Conservation (phyloP, 225 moss, liverwort and hornwort species). For the Bryum argenteum region DNA sequence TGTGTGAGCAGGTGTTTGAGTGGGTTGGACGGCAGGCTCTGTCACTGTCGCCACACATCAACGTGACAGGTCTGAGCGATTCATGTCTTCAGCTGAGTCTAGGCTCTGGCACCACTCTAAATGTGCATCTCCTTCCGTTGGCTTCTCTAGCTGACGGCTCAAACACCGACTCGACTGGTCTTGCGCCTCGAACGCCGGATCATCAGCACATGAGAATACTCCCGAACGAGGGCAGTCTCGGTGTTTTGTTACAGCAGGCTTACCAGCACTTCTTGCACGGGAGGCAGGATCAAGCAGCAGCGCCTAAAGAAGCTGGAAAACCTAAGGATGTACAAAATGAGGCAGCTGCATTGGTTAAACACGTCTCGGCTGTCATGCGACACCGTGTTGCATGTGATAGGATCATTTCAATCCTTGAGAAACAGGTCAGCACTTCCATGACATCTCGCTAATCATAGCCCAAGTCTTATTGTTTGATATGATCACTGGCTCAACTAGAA, state of each 20-base stretch:
- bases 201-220: slow-evolving; percentile 44
- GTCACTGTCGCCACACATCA: slow-evolving; percentile 73
- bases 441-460: slow-evolving; percentile 5
- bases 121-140: slow-evolving; percentile 76
- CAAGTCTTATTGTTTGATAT: slow-evolving; percentile 16
- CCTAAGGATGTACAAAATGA: slow-evolving; percentile 58
- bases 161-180: slow-evolving; percentile 34
- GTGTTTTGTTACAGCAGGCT: slow-evolving; percentile 86
- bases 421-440: slow-evolving; percentile 57
- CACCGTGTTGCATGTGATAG: slow-evolving; percentile 72
- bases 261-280: slow-evolving; percentile 71
- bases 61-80: slow-evolving; percentile 89
- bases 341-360: slow-evolving; percentile 69
- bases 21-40: slow-evolving; percentile 96
- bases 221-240: slow-evolving; percentile 68
- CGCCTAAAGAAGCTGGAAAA: slow-evolving; percentile 44
- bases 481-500: slow-evolving; percentile 4
- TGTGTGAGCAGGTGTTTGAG: slow-evolving; percentile 79
- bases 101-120: slow-evolving; percentile 78
- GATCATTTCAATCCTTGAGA: slow-evolving; percentile 75
- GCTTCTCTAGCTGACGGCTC: slow-evolving; percentile 33
- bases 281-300: slow-evolving; percentile 40
- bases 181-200: slow-evolving; percentile 40
- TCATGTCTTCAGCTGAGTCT: slow-evolving; percentile 87
- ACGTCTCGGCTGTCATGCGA: slow-evolving; percentile 75